Evolutionary conservation across 495 filamentous ascomycete genomes (phyloP), one percentile per base, ranked within the genome.

Genomic region (Copromyces sp.): DNA sequence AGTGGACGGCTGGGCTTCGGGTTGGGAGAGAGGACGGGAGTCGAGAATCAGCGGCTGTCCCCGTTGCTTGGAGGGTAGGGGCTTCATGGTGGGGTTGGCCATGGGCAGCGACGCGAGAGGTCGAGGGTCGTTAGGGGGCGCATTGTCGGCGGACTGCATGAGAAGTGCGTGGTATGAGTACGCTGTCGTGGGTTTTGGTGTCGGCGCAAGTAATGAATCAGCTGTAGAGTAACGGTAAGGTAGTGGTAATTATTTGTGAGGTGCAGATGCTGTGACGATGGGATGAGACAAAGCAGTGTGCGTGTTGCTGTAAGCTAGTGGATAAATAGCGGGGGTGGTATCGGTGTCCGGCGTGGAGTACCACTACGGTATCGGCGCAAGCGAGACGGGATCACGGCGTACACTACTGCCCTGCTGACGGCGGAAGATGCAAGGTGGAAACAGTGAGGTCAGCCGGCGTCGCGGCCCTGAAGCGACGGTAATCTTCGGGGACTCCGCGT

Each of bases 61-160:
- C 29, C 53, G 79, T 73, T 77, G 74, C 77, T 77, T 78, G 65
- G 79, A 74, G 40, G 75, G 70, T 73, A 72, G 65, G 69, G n/a
- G 40, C 68, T 38, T 84, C 73, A 82, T 72, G 77, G 79, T 74
- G 75, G 83, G 78, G 70, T 83, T 79, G 45, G 80, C 81, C 77
- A 81, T 69, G 71, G 84, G 81, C 71, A 83, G 79, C 32, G 84
- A 78, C 59, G 80, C 82, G 72, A 84, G 76, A 53, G n/a, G n/a
- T n/a, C n/a, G n/a, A n/a, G 83, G 76, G 70, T 80, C 75, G 41
- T 78, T 71, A 59, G 81, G 79, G 73, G 78, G 80, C 78, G 79
- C 83, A 82, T 84, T 74, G 70, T 82, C 78, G 76, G 79, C 80
- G 69, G 82, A 74, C 78, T 82, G 83, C 84, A 85, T 86, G 78